These are phyloP conservation scores for Lactifluus subvellereus DNA, from an alignment of 768 basidiomycete species.

Conservation along the genomic window DNA sequence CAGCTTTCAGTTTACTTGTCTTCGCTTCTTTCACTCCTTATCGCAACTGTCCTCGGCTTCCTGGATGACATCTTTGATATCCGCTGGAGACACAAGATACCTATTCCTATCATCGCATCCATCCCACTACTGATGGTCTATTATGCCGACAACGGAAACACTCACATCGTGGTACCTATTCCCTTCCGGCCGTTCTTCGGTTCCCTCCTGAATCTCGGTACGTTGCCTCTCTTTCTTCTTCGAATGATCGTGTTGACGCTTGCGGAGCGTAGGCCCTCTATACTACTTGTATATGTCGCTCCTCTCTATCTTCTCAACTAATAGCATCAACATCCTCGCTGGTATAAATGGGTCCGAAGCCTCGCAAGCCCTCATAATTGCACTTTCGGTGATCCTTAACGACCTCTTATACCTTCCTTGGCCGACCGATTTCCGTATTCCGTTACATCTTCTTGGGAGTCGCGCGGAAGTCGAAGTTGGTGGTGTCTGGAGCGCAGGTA, in stretches of 20 bases:
- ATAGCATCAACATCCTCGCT: conserved; percentile 97
- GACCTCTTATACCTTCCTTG: conserved; percentile 93
- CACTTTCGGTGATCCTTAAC: conserved; percentile 83
- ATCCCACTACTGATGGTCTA: conserved; percentile 96
- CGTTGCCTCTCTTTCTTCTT: conserved; percentile 25
- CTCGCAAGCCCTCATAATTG: conserved; percentile 88
- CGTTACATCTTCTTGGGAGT: conserved; percentile 62
- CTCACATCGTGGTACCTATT: conserved; percentile 89
- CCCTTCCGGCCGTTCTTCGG: conserved; percentile 69
- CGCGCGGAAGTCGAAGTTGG: conserved; percentile 66
- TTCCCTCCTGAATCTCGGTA: conserved; percentile 83
- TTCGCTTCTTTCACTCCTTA: conserved; percentile 83
- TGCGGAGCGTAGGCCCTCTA: conserved; percentile 58
- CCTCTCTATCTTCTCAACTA: conserved; percentile 93
- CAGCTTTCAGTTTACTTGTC: conserved; percentile 92
- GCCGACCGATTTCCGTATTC: conserved; percentile 68
- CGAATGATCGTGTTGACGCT: conserved; percentile 4
- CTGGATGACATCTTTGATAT: conserved; percentile 98
- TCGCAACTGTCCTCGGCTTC: conserved; percentile 92
- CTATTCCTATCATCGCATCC: conserved; percentile 92
- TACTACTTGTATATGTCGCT: conserved; percentile 97
- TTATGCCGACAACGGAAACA: conserved; percentile 90
- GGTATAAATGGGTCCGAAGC: conserved; percentile 97
- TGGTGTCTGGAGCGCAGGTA: conserved; percentile 76
- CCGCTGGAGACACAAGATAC: conserved; percentile 95